Percentiles rank a stretch among this genome's conserved stretches.
Evolutionary conservation across 805 yeast genomes (phyloP).

Genomic region (Pichia membranifaciens): DNA sequence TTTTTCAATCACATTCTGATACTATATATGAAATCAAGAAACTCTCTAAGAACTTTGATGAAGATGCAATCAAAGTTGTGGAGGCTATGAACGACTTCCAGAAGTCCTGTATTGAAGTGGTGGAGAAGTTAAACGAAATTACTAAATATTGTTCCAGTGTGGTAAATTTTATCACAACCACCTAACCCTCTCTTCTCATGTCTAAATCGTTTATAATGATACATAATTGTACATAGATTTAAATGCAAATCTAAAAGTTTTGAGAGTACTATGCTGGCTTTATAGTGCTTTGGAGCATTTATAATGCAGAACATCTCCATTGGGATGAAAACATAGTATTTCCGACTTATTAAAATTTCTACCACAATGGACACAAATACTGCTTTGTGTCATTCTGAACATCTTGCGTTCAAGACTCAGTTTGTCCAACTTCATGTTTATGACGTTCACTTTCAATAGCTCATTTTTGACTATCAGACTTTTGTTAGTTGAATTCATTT

Average conservation of each 20-base stretch:
- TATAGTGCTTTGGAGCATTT: slow-evolving; percentile 35
- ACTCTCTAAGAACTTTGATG: slow-evolving; percentile 18
- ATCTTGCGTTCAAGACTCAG: slow-evolving; percentile 32
- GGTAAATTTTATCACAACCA: slow-evolving; percentile 49
- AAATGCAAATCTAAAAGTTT: no score
- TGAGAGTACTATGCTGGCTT: no score
- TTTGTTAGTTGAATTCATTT: slow-evolving; percentile 35
- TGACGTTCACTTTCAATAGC: slow-evolving; percentile 48
- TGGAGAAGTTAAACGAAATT: slow-evolving; percentile 54
- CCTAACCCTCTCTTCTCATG: slow-evolving; percentile 18
- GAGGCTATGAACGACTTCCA: slow-evolving; percentile 46
- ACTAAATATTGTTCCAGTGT: slow-evolving; percentile 81
- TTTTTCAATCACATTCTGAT: slow-evolving; percentile 79
- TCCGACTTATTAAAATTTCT: slow-evolving; percentile 40
- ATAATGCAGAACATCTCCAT: slow-evolving; percentile 47
- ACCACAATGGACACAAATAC: slow-evolving; percentile 57
- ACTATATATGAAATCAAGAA: slow-evolving; percentile 38
- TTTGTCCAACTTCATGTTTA: slow-evolving; percentile 37
- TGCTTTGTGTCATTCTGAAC: slow-evolving; percentile 37
- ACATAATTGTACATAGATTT: not conserved
- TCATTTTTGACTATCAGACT: slow-evolving; percentile 39
- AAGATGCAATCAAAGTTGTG: slow-evolving; percentile 28
- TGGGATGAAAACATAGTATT: slow-evolving; percentile 45
- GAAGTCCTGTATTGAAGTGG: slow-evolving; percentile 33
- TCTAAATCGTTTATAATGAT: slow-evolving; percentile 4